phyloP scores from a whole-genome alignment of 2,329 filamentous ascomycete species.

The Exophiala sp. region DNA sequence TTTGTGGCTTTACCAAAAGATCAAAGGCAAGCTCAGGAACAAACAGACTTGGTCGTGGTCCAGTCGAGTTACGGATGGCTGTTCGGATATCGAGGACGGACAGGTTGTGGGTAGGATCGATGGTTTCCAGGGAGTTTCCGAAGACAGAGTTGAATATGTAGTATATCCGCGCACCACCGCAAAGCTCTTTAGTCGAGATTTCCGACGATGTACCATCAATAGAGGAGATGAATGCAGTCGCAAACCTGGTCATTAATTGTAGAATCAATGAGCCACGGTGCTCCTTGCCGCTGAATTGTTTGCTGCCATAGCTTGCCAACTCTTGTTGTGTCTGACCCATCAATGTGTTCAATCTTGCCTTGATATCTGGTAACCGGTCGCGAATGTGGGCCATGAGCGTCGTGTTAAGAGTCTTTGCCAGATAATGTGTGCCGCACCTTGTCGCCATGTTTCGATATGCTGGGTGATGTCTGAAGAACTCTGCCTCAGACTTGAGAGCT shows the following conservation, averaged over 20 bases:
- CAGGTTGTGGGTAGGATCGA: constrained; percentile 93
- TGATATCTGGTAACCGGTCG: constrained; percentile 94
- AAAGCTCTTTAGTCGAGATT: constrained; percentile 97
- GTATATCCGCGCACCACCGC: constrained; percentile 91
- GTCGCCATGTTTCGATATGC: constrained; percentile 95
- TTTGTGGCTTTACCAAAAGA: constrained; percentile 94
- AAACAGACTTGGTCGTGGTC: constrained; percentile 90
- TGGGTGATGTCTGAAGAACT: constrained; percentile 96
- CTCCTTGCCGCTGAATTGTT: constrained; percentile 95
- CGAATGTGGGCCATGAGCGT: constrained; percentile 96
- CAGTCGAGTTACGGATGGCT: constrained; percentile 95
- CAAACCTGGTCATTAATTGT: constrained; percentile 97
- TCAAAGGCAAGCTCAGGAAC: constrained; percentile 98
- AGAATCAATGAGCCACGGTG: constrained; percentile 92
- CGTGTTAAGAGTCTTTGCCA: constrained; percentile 91
- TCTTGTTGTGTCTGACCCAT: constrained; percentile 99
- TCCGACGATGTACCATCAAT: constrained; percentile 98
- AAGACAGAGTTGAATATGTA: constrained; percentile 99
- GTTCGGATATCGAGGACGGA: constrained; percentile 93
- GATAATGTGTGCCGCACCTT: constrained; percentile 86
- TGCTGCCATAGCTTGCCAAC: constrained; percentile 94
- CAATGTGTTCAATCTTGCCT: constrained; percentile 91
- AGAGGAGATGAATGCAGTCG: constrained; percentile 94
- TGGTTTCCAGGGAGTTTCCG: constrained; percentile 90
- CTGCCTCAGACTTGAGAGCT: constrained; percentile 80